These are phyloP conservation scores for Cladosporium austrohemisphaericum DNA, from an alignment of 2,329 filamentous ascomycete genomes.

Conservation along the genomic window DNA sequence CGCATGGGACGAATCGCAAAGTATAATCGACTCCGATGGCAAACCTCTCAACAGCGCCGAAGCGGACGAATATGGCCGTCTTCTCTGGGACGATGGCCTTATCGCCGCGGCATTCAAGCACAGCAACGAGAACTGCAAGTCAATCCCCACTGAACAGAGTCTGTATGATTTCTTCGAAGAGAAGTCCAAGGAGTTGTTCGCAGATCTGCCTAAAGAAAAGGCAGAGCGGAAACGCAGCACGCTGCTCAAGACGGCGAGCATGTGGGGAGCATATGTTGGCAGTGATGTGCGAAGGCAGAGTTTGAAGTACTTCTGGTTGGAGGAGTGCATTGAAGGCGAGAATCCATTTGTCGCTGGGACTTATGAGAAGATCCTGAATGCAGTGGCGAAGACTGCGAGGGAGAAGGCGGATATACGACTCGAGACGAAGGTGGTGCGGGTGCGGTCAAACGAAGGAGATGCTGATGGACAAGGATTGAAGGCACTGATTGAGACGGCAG, in stretches of 20 bases:
- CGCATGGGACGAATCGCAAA: conserved; percentile 52
- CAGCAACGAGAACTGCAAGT: conserved; percentile 55
- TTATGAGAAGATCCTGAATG: conserved; percentile 57
- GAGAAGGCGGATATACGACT: conserved; percentile 55
- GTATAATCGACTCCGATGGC: conserved; percentile 57
- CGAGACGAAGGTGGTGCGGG: conserved; percentile 44
- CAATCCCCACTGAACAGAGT: conserved; percentile 52
- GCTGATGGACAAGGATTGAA: conserved; percentile 12
- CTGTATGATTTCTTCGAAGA: conserved; percentile 56
- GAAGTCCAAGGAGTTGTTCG: conserved; percentile 44
- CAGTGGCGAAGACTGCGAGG: conserved; percentile 56
- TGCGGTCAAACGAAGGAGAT: conserved; percentile 26
- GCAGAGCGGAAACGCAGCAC: conserved; percentile 47
- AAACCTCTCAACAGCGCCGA: conserved; percentile 44
- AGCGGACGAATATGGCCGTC: conserved; percentile 39
- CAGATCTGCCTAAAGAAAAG: conserved; percentile 29
- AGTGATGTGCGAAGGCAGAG: conserved; percentile 62
- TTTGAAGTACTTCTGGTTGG: conserved; percentile 72
- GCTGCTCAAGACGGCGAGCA: conserved; percentile 54
- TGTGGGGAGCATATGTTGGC: conserved; percentile 70
- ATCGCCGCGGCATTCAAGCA: conserved; percentile 64
- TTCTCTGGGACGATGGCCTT: conserved; percentile 60
- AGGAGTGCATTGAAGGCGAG: conserved; percentile 71
- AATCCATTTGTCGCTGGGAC: conserved; percentile 62
- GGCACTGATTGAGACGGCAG: conserved; percentile 51